Percentiles rank a stretch among this genome's conserved stretches.
phyloP scores from a whole-genome alignment of 2,329 filamentous ascomycete genomes.

The Juglanconis oblonga region DNA sequence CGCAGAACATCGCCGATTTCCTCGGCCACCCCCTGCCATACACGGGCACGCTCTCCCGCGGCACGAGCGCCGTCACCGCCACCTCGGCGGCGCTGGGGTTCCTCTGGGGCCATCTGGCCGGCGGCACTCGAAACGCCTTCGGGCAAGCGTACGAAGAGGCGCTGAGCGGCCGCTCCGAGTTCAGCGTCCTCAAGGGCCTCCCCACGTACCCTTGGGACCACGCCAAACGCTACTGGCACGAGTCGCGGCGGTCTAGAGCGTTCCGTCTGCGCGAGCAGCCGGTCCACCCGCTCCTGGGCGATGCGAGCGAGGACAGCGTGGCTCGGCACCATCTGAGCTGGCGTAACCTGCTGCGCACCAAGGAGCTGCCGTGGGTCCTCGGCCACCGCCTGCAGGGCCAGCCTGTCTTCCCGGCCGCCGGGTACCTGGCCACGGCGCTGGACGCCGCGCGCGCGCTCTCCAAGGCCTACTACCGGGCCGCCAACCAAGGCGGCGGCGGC shows the following conservation, averaged over 20 bases:
- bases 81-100: slow-evolving; percentile 20
- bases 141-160: not conserved
- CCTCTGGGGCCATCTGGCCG: slow-evolving; percentile 14
- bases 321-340: no score
- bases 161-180: not conserved
- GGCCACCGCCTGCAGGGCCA: no score
- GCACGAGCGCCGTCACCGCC: slow-evolving; percentile 18
- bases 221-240: slow-evolving; percentile 5
- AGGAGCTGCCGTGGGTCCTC: no score
- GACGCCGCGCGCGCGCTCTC: no score
- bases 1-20: slow-evolving; percentile 26
- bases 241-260: slow-evolving; percentile 12
- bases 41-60: slow-evolving; percentile 21
- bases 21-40: slow-evolving; percentile 22
- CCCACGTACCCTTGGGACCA: slow-evolving; percentile 18
- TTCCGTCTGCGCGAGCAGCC: not conserved
- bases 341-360: no score
- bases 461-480: no score
- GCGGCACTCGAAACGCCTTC: not conserved
- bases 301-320: not conserved
- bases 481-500: no score
- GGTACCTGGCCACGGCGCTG: no score
- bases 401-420: no score
- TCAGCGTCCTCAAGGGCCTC: slow-evolving; percentile 8
- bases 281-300: slow-evolving; percentile 17